Evolutionary conservation across 345 rosid species (phyloP), one percentile per base, ranked within the genome.

Genomic region (Salix udensis): DNA sequence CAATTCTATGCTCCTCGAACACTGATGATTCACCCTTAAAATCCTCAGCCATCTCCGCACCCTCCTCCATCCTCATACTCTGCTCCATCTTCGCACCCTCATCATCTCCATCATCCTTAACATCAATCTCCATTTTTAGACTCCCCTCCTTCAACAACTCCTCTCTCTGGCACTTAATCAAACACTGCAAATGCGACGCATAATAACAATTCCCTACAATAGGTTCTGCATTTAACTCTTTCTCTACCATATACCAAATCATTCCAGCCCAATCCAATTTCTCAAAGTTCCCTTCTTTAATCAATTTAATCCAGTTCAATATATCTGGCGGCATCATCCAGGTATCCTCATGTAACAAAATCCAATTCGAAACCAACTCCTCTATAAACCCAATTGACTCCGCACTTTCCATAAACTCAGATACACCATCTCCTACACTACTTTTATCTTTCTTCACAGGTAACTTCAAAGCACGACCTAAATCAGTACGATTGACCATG

Each of bases 201-300:
- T 93, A 96, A 72, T 91, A 92, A 74, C 98, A 96, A 76, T 90
- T 80, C 46, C 80, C 86, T 30, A 93, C 76, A 0, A 72, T 65
- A 4, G 93, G 83, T 11, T 72, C 80, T 0, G 81, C 82, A 72
- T 79, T 75, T 75, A 94, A 68, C 83, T 96, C 98, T 81, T 90
- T 89, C 88, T 96, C 96, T 48, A 93, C 88, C 97, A 96, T 96
- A 71, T 74, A 84, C 99, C 99, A 96, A 36, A 96, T 61, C 88
- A 91, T 71, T 12, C 84, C 82, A 15, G 92, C 82, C 94, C 94
- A 96, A 79, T 91, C 98, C 26, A 93, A 68, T 81, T 87, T 91
- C 50, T 96, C 97, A 72, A 93, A 82, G 24, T 81, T 82, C 75
- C 94, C 91, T 52, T 88, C 88, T 82, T 83, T 87, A 24, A 96